Conservation (phyloP, 2,329 filamentous ascomycete species). For the Cladosporium cucumerinum region DNA sequence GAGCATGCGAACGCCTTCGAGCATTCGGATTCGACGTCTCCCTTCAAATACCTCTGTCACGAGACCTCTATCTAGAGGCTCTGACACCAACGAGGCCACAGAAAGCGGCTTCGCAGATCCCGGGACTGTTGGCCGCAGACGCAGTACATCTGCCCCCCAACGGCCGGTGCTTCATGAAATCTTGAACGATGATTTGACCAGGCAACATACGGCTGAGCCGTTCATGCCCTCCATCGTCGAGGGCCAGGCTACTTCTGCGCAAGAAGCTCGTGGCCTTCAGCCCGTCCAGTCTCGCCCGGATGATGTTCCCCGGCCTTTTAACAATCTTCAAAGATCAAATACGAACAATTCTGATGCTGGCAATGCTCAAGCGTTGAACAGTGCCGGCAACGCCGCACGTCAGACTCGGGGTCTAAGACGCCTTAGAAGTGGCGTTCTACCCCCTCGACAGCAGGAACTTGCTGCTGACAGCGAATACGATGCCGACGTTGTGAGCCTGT, state of each 20-base stretch:
- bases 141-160: conserved; percentile 34
- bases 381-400: conserved; percentile 29
- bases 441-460: conserved; percentile 11
- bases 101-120: conserved; percentile 19
- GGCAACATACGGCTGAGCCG: conserved; percentile 27
- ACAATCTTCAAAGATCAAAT: conserved; percentile 1
- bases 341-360: conserved; percentile 10
- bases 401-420: conserved; percentile 26
- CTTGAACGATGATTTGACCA: conserved; percentile 23
- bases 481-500: conserved; percentile 60
- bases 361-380: conserved; percentile 26
- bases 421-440: conserved; percentile 16
- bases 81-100: conserved; percentile 2
- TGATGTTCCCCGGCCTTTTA: not conserved
- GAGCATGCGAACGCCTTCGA: conserved; percentile 31
- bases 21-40: conserved; percentile 32
- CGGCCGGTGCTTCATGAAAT: conserved; percentile 21
- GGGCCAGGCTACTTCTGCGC: conserved; percentile 21
- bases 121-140: conserved; percentile 24
- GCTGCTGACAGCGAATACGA: conserved; percentile 51
- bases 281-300: conserved; percentile 6
- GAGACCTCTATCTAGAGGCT: conserved; percentile 15
- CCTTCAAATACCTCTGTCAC: conserved; percentile 22
- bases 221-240: conserved; percentile 31
- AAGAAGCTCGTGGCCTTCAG: conserved; percentile 14